Evolutionary conservation across 768 basidiomycete genomes (phyloP), one percentile per base, ranked within the genome.

Genomic region (Leccinum sublutescens): DNA sequence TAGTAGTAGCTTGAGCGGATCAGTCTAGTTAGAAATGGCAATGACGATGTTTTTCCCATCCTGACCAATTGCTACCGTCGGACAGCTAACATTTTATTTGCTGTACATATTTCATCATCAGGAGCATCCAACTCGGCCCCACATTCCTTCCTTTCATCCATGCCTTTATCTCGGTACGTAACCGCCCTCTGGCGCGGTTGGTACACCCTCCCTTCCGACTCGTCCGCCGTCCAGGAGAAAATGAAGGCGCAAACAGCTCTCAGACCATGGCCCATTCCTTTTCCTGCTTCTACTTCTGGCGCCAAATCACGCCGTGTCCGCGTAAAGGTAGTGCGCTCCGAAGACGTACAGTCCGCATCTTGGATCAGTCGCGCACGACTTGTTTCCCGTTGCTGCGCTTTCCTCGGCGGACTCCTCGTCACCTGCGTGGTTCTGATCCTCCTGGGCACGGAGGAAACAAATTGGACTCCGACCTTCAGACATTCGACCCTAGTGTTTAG

Each of bases 401-500:
- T 83, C 66, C 62, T 87, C 49, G 80, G 80, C 27, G 68, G 82
- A 47, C 67, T 87, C 38, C 75, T 84, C 63, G 79, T 78, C 21
- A 65, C 84, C 51, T 83, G 66, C 64, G 75, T 69, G 72, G 76
- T 71, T 59, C 75, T 64, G 76, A 77, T 68, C 76, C 71, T 60
- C 72, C 64, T 65, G 74, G 67, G 66, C 77, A 77, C 66, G 81
- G 78, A 78, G 68, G 70, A 70, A 76, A 76, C 62, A 73, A 75
- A 53, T 76, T 80, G 74, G 73, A 63, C 64, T 23, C 67, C 71
- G 2, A 66, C 68, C 29, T 65, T 73, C 51, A 65, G 75, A n/a
- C 80, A 87, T 34, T 77, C 89, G 2, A 91, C 91, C 38, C 80
- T 92, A 27, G 87, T 91, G 38, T 92, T 84, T 65, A 76, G 77